A percentile compares a stretch with the other conserved stretches of the same genome.
Conservation (phyloP, 1,139 yeast genomes). For the Groenewaldozyma auringiensis region DNA sequence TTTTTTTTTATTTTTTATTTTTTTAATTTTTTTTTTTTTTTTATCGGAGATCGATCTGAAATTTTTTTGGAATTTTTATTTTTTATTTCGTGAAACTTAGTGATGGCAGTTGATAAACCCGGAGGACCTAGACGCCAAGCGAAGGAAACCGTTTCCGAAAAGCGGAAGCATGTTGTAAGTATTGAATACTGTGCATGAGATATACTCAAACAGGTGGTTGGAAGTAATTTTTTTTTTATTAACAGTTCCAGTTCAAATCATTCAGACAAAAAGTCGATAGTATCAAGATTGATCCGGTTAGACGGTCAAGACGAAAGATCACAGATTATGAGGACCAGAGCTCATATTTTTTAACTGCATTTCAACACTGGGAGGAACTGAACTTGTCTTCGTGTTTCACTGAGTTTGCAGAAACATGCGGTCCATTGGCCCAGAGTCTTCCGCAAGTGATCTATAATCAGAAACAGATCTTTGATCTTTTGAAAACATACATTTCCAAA, state of each 20-base stretch:
- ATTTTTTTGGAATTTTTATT: neutral
- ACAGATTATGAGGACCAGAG: constrained; percentile 54
- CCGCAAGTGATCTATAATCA: constrained; percentile 79
- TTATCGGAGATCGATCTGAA: neutral
- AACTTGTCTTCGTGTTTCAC: constrained; percentile 71
- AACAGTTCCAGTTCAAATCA: constrained; percentile 43
- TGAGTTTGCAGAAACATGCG: constrained; percentile 51
- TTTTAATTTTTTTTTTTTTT: no score
- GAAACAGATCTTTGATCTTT: constrained; percentile 46
- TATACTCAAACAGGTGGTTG: no score
- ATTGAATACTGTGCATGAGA: no score
- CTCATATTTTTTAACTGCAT: constrained; percentile 71
- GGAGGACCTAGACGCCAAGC: neutral
- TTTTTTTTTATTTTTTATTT: no score
- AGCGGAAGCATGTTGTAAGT: constrained; percentile 9
- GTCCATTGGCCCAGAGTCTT: constrained; percentile 54
- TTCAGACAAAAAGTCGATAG: constrained; percentile 79
- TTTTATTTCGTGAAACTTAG: no score
- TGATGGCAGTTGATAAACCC: neutral
- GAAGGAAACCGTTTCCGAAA: constrained; percentile 3
- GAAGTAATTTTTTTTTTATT: no score
- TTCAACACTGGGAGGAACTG: constrained; percentile 83
- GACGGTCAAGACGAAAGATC: constrained; percentile 54
- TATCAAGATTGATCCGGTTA: constrained; percentile 76
- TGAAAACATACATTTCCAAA: constrained; percentile 43